Base-by-base conservation (phyloP, 768 basidiomycete genomes). In the Pholiota molesta region DNA sequence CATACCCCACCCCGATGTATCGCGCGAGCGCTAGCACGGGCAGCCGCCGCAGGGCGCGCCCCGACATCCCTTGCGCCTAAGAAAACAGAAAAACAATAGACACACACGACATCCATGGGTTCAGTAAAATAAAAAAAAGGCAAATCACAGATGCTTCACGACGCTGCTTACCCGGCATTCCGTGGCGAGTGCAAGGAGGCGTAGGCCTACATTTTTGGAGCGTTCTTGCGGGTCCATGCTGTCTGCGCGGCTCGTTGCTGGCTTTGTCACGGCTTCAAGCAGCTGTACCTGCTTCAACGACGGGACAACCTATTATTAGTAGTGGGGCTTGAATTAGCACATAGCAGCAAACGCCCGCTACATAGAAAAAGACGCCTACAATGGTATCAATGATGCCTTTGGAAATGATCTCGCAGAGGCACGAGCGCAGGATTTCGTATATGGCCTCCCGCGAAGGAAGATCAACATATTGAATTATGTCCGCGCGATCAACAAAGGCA, bases 401-500 rank as follows among this genome's bases (percentile, higher is more conserved):
- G 16, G 75, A 73, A 65, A 94, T 81, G 60, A 99, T 86, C 72
- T 99, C 97, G 29, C 80, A 75, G 14, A 99, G 77, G 69, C 92
- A 95, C 5, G 86, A 87, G 7, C 89, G 83, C 29, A 99, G 77
- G 65, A 99, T 98, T 73, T 95, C 92, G 76, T 97, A 99, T 52
- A 98, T 85, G 0, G 95, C 97, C 65, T 95, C 91, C 16, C 89
- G 85, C 5, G 95, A 89, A 1, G 97, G 97, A 7, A 95, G 82
- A 65, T 95, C 96, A 19, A 98, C 83, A 69, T 94, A 97, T 79
- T 97, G 96, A 19, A 97, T 87, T 53, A 99, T 95, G 69, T 99
- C 97, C 9, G 97, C 97, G 42, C 97, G 90, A 71, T 99, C 97
- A 52, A 98, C 88, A 72, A 98, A 99, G 3, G 97, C 97, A 54